Percentiles rank a stretch among this genome's conserved stretches.
Evolutionary conservation across 306 rosid genomes (phyloP).

Genomic region (Cicer pinnatifidum): DNA sequence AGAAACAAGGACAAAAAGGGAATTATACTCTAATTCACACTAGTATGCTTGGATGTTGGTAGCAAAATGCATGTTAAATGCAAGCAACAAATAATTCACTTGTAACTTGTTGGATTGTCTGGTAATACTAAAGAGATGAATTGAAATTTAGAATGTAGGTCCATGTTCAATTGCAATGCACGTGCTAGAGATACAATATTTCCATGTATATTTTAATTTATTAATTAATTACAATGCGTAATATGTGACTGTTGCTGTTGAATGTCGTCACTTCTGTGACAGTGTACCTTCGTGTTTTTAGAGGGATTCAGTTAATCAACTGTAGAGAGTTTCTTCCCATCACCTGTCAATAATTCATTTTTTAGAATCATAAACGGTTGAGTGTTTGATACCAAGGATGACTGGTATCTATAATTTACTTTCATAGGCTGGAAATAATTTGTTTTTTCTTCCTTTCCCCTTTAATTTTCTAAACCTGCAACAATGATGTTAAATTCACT

Average conservation of each 20-base stretch:
- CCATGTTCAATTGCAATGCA: constrained; percentile 18
- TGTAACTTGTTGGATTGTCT: constrained; percentile 19
- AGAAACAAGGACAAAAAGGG: constrained; percentile 23
- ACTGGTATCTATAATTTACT: constrained; percentile 16
- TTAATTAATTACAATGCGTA: constrained; percentile 20
- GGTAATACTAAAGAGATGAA: constrained; percentile 8
- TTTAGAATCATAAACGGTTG: not conserved
- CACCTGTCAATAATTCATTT: constrained; percentile 12
- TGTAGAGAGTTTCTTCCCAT: constrained; percentile 26
- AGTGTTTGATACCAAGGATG: constrained; percentile 31
- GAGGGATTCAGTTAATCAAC: constrained; percentile 13
- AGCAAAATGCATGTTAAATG: constrained; percentile 30
- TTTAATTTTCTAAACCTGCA: not conserved
- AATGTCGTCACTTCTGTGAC: constrained; percentile 29
- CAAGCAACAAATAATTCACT: constrained; percentile 13
- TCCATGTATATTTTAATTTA: constrained; percentile 1
- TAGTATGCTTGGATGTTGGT: constrained; percentile 7
- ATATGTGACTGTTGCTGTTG: constrained; percentile 19
- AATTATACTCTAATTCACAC: constrained; percentile 1
- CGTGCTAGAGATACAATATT: not conserved
- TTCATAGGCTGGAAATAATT: constrained; percentile 19
- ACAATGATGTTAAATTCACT: constrained; percentile 26
- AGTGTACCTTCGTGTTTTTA: constrained; percentile 13
- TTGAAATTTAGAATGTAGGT: constrained; percentile 2
- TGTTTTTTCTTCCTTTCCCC: constrained; percentile 15